These are phyloP conservation scores for Aureobasidium sp. DNA, from an alignment of 2,329 filamentous ascomycete species.

Conservation along the genomic window DNA sequence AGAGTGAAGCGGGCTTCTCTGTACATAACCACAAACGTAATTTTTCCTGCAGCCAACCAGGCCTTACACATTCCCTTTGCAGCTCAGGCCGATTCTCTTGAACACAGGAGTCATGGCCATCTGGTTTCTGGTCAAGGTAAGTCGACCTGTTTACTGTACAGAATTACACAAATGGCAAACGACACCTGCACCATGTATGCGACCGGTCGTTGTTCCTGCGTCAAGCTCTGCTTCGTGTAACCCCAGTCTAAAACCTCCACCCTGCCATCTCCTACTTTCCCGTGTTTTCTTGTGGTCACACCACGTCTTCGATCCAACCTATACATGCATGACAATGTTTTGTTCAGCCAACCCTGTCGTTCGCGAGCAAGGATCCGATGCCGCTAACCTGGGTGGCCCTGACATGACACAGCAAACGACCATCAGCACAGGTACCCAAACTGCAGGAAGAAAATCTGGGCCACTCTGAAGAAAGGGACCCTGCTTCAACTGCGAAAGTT, in stretches of 20 bases:
- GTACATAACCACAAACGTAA: neutral
- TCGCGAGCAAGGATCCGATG: neutral
- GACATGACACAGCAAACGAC: constrained; percentile 5
- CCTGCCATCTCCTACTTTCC: neutral
- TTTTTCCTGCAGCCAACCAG: neutral
- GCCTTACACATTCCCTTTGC: neutral
- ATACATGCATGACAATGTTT: neutral
- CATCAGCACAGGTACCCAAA: neutral
- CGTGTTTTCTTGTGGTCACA: neutral
- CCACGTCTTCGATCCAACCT: neutral
- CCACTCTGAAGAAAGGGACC: constrained; percentile 1
- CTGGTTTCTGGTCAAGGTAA: neutral
- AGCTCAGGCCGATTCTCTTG: neutral
- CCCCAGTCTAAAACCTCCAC: neutral
- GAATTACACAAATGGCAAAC: neutral
- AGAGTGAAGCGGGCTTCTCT: constrained; percentile 8
- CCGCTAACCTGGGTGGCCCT: neutral
- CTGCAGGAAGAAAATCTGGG: neutral
- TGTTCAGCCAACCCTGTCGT: neutral
- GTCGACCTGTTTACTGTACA: neutral
- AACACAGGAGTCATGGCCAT: neutral
- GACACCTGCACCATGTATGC: neutral
- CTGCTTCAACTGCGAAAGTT: neutral
- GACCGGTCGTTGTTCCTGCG: neutral
- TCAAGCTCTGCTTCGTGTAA: neutral